Conservation (phyloP, 1,284 basidiomycete species). For the Puccinia novopanici region DNA sequence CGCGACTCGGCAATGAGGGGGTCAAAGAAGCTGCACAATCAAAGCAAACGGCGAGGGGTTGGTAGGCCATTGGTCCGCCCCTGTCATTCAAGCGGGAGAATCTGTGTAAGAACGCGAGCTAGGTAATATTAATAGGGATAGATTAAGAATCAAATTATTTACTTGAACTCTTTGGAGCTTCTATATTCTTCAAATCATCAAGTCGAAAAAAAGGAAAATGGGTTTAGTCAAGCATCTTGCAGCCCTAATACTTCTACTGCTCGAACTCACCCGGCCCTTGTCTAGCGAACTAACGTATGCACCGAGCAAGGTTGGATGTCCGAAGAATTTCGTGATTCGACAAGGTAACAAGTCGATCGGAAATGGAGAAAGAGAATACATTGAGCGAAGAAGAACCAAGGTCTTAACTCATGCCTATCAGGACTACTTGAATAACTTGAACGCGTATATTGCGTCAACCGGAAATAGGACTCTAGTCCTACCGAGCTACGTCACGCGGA, state of each 20-base stretch:
- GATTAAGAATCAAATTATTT: background rate
- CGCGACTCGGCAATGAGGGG: background rate
- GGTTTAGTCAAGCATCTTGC: background rate
- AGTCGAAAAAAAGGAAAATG: background rate
- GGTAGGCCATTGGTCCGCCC: background rate
- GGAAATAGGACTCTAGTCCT: conserved; percentile 4
- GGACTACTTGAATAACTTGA: conserved; percentile 32
- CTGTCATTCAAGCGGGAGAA: background rate
- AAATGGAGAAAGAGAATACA: conserved; percentile 12
- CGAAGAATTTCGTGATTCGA: conserved; percentile 22
- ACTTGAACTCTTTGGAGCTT: background rate
- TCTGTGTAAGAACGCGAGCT: background rate
- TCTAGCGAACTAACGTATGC: conserved; percentile 26
- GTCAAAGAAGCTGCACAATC: background rate
- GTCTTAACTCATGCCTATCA: conserved; percentile 32
- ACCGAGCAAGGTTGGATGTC: conserved; percentile 29
- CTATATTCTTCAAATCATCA: background rate
- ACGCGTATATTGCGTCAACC: conserved; percentile 2
- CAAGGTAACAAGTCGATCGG: conserved; percentile 23
- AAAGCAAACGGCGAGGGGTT: conserved; percentile 12
- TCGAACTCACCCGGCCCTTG: conserved; percentile 14
- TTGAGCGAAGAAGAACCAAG: conserved; percentile 9
- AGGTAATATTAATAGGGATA: background rate
- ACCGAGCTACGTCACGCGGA: conserved; percentile 34
- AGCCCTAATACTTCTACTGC: background rate